A percentile compares a stretch with the other conserved stretches of the same genome.
Evolutionary conservation across 768 basidiomycete genomes (phyloP).

Genomic region (Termitomyces sp.): DNA sequence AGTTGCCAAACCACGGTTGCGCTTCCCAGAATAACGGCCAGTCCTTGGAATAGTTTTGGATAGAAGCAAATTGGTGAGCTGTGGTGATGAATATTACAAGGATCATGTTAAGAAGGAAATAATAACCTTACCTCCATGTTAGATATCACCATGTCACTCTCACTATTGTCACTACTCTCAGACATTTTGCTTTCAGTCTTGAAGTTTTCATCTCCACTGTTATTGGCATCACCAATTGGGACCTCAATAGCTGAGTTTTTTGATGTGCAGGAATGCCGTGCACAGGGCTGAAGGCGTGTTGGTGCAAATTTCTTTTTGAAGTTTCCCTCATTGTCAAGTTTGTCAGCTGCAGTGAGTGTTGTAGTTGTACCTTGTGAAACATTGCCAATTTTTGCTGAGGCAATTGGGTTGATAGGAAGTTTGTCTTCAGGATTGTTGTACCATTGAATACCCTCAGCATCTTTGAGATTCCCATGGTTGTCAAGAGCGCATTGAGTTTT

Average conservation of each 20-base stretch:
- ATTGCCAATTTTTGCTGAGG: too few species aligned
- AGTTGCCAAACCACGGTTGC: background rate
- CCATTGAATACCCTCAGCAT: background rate
- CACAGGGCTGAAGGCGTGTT: background rate
- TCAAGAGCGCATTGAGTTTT: background rate
- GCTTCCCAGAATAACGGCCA: background rate
- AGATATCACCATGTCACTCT: background rate
- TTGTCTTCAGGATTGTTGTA: background rate
- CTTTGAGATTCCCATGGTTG: background rate
- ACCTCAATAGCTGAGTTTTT: background rate
- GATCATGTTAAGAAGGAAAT: background rate
- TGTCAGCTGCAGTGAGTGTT: background rate
- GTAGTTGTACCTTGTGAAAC: too few species aligned
- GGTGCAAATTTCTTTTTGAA: background rate
- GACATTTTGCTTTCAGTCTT: background rate
- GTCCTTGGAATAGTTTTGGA: background rate
- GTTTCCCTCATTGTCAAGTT: background rate
- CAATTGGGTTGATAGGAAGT: background rate
- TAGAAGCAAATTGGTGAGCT: background rate
- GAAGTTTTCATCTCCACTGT: background rate
- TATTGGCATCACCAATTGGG: background rate
- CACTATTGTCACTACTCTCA: background rate
- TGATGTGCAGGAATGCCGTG: background rate
- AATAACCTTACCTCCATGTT: background rate
- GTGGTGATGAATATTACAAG: too few species aligned